phyloP scores from a whole-genome alignment of 2,329 filamentous ascomycete species.

The Thyridium curvatum region DNA sequence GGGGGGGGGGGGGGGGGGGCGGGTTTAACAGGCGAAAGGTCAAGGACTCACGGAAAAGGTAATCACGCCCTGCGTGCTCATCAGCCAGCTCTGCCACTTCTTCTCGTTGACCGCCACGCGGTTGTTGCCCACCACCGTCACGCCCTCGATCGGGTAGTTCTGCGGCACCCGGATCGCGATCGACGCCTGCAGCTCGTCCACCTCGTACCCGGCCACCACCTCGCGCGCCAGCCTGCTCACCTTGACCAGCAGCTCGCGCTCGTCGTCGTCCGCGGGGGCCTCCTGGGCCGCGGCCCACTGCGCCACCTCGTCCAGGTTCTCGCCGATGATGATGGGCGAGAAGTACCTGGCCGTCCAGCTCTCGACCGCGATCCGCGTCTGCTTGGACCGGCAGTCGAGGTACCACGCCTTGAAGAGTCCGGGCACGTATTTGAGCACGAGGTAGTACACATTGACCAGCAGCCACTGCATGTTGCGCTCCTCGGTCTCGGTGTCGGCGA shows the following conservation, averaged over 20 bases:
- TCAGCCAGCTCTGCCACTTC: slow-evolving; percentile 89
- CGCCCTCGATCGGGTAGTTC: slow-evolving; percentile 75
- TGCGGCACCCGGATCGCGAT: slow-evolving; percentile 77
- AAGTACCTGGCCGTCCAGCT: slow-evolving; percentile 82
- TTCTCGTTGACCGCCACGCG: slow-evolving; percentile 83
- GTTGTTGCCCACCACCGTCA: slow-evolving; percentile 69
- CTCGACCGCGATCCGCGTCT: slow-evolving; percentile 74
- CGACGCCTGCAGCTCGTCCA: slow-evolving; percentile 80
- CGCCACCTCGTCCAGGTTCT: slow-evolving; percentile 61
- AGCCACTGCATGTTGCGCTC: slow-evolving; percentile 78
- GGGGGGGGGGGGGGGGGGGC: no score
- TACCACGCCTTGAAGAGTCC: slow-evolving; percentile 80
- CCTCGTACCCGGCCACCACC: slow-evolving; percentile 75
- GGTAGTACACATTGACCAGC: slow-evolving; percentile 79
- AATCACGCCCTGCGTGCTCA: slow-evolving; percentile 85
- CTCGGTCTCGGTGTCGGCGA: slow-evolving; percentile 50
- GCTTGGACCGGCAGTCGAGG: slow-evolving; percentile 70
- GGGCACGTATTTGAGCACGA: slow-evolving; percentile 69
- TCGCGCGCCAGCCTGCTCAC: slow-evolving; percentile 67
- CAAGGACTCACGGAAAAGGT: slow-evolving; percentile 63
- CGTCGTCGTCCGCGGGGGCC: slow-evolving; percentile 35
- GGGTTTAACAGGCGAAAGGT: no score
- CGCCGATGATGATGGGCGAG: slow-evolving; percentile 61
- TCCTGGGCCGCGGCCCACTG: slow-evolving; percentile 56
- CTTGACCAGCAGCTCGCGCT: slow-evolving; percentile 59